A percentile compares a stretch with the other conserved stretches of the same genome.
These are phyloP conservation scores for Rhexocercosporidium sp. DNA, from an alignment of 2,329 filamentous ascomycete species.

Conservation along the genomic window DNA sequence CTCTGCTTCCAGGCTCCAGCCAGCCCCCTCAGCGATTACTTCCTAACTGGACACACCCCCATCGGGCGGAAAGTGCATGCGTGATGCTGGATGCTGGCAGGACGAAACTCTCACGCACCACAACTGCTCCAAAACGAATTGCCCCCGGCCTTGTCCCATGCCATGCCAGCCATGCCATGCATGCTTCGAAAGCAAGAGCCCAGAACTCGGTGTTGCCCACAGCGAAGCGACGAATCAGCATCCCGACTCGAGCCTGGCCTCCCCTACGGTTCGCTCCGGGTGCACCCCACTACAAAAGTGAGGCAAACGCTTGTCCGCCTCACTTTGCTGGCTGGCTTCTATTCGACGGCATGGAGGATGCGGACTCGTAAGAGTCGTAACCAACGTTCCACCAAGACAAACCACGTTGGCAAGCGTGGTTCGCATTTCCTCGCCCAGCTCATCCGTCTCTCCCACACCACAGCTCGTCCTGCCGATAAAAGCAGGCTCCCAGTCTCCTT, in stretches of 20 bases:
- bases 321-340: slow-evolving; percentile 21
- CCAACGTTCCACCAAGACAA: slow-evolving; percentile 21
- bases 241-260: not conserved
- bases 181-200: slow-evolving; percentile 24
- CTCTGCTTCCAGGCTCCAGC: slow-evolving; percentile 15
- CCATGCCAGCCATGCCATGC: no score
- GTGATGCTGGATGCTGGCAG: slow-evolving; percentile 12
- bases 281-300: slow-evolving; percentile 27
- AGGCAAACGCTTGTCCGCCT: slow-evolving; percentile 36
- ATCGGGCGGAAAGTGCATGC: slow-evolving; percentile 19
- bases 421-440: slow-evolving; percentile 24
- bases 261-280: slow-evolving; percentile 26
- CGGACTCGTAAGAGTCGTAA: slow-evolving; percentile 20
- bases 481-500: not conserved
- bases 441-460: slow-evolving; percentile 12
- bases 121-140: slow-evolving; percentile 4
- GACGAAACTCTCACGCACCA: slow-evolving; percentile 12
- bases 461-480: slow-evolving; percentile 3
- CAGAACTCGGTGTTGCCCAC: not conserved
- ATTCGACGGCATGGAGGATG: slow-evolving; percentile 22
- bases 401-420: slow-evolving; percentile 30
- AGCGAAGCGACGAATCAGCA: slow-evolving; percentile 38
- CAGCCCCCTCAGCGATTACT: slow-evolving; percentile 8
- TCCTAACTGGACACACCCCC: slow-evolving; percentile 16
- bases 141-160: not conserved